These are phyloP conservation scores for Arxiozyma bovina DNA, from an alignment of 1,139 yeast species.

Conservation along the genomic window DNA sequence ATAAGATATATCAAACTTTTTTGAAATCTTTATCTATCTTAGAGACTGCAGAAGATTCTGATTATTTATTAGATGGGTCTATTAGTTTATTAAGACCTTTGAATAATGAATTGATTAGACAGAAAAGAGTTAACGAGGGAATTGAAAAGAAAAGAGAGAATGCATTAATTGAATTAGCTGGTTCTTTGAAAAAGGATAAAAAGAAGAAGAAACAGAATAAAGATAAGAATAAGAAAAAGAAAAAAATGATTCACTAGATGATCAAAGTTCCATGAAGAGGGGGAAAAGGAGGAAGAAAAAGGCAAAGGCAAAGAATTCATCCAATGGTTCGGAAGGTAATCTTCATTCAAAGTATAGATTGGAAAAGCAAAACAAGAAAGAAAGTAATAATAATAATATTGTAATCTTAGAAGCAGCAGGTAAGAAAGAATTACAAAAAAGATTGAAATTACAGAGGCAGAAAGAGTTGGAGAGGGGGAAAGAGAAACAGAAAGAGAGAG, in stretches of 20 bases:
- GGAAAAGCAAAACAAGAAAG: not conserved
- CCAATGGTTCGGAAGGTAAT: not conserved
- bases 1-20: constrained; percentile 23
- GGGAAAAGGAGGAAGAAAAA: constrained; percentile 7
- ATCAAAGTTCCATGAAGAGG: no score
- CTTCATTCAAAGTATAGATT: not conserved
- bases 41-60: constrained; percentile 15
- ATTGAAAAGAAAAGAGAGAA: constrained; percentile 14
- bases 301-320: constrained; percentile 3
- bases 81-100: constrained; percentile 23
- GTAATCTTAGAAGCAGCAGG: constrained; percentile 31
- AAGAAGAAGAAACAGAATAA: constrained; percentile 9
- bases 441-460: constrained; percentile 17
- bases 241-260: constrained; percentile 4
- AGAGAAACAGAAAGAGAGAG: not conserved
- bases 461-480: constrained; percentile 9
- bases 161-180: constrained; percentile 21
- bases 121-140: constrained; percentile 10
- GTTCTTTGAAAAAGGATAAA: constrained; percentile 11
- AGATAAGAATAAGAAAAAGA: constrained; percentile 9
- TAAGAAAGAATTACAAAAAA: constrained; percentile 23
- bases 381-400: constrained; percentile 16
- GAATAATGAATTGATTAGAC: constrained; percentile 20
- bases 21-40: constrained; percentile 20
- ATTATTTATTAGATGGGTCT: constrained; percentile 18